Base-by-base conservation (phyloP, 2,329 filamentous ascomycete species). In the Ophiostoma quercus region DNA sequence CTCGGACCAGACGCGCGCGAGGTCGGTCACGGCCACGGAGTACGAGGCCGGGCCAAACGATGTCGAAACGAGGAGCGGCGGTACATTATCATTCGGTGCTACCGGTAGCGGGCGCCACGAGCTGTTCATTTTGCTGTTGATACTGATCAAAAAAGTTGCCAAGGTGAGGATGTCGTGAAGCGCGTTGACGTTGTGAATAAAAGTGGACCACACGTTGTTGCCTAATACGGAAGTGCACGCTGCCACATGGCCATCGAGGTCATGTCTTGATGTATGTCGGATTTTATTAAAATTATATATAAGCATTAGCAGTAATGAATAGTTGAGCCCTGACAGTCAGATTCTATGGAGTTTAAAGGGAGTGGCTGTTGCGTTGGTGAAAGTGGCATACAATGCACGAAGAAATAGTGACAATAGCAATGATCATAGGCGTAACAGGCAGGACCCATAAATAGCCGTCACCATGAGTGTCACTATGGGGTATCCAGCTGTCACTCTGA, bases 1-100 rank as follows among this genome's bases (percentile, higher is more conserved):
- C 78, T 94, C 91, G 34, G 81, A 79, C 91, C 91, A 95, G n/a
- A 93, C 80, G 73, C 88, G 85, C 76, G 85, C 88, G 71, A 93
- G 82, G 76, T 94, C 91, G 2, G 90, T 92, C 54, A 94, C 76
- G 71, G 86, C 83, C 37, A 94, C 77, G 1, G 80, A 83, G 79
- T 94, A 94, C 12, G 86, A 84, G 29, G 76, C 72, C 16, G 72
- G 69, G 5, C 80, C 80, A 75, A 90, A 87, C 37, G 78, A 75
- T 25, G 85, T 81, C 72, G 90, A 90, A 62, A 90, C 82, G 43
- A 94, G 81, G 8, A 94, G 82, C 14, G 71, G 34, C 51, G 77
- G 74, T 1, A 80, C 79, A 3, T 73, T 74, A 1, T 70, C 70
- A 60, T 70, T 57, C 37, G 68, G 39, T 3, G 68, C 37, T 9